phyloP scores from a whole-genome alignment of 2,329 filamentous ascomycete genomes.

The Monosporascus sp. region DNA sequence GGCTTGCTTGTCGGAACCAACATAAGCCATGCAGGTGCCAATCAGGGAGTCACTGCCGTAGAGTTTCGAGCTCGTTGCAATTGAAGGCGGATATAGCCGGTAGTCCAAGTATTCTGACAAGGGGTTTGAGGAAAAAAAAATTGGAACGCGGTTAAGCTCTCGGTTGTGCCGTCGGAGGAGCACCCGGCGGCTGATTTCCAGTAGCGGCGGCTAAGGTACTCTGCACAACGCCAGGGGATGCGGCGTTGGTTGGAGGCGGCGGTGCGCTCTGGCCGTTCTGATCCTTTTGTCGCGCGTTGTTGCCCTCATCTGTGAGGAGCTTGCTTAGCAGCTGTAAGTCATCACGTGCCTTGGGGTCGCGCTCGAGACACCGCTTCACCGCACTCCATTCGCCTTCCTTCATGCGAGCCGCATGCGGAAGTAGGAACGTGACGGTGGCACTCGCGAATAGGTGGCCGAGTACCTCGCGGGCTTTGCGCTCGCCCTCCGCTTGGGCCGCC shows the following conservation, averaged over 20 bases:
- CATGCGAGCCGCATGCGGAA: constrained; percentile 64
- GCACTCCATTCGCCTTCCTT: constrained; percentile 68
- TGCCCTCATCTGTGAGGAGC: constrained; percentile 47
- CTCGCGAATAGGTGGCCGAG: constrained; percentile 57
- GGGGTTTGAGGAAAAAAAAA: no score
- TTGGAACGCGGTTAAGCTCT: constrained; percentile 9
- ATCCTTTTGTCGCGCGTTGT: constrained; percentile 14
- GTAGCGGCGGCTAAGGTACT: constrained; percentile 24
- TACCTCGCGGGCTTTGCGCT: constrained; percentile 55
- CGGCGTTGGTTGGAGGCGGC: constrained; percentile 13
- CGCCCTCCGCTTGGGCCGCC: constrained; percentile 43
- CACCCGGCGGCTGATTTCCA: constrained; percentile 12
- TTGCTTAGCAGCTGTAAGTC: constrained; percentile 53
- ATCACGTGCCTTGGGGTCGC: constrained; percentile 58
- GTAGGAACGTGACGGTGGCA: constrained; percentile 62
- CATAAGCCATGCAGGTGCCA: no score
- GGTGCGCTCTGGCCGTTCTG: constrained; percentile 13
- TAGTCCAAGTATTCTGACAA: no score
- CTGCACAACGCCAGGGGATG: constrained; percentile 24
- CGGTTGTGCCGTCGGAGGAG: constrained; percentile 16
- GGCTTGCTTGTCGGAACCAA: no score
- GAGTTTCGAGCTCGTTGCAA: no score
- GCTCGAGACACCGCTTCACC: constrained; percentile 61
- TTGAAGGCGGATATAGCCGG: no score
- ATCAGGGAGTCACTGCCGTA: no score